Conservation (phyloP, 352 stramenopile species). For the Phytophthora tubulina region DNA sequence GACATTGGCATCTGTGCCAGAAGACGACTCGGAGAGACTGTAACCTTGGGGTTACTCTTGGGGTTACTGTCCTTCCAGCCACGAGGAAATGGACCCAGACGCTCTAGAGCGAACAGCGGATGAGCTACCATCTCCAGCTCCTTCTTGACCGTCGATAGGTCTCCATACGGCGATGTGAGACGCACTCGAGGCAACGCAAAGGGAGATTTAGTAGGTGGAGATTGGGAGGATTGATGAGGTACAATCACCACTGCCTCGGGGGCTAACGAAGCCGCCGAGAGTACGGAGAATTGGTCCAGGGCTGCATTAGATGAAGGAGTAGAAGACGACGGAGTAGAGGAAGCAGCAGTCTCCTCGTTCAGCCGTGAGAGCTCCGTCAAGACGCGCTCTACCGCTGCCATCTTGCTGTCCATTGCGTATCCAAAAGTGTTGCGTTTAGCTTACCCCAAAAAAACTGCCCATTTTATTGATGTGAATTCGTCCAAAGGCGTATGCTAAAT, state of each 20-base stretch:
- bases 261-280: constrained; percentile 53
- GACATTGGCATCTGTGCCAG: constrained; percentile 83
- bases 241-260: constrained; percentile 62
- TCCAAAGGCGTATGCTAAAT: too few species aligned
- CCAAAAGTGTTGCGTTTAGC: background rate
- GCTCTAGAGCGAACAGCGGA: constrained; percentile 57
- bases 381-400: constrained; percentile 48
- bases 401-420: constrained; percentile 18
- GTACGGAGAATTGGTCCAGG: constrained; percentile 60
- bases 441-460: background rate
- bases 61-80: constrained; percentile 30
- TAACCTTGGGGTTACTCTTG: constrained; percentile 24
- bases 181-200: constrained; percentile 57
- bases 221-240: constrained; percentile 14
- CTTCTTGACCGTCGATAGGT: constrained; percentile 26
- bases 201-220: constrained; percentile 7
- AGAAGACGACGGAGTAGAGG: background rate
- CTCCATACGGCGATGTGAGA: constrained; percentile 47
- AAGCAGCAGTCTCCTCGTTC: constrained; percentile 13
- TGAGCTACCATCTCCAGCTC: constrained; percentile 42
- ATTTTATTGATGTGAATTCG: too few species aligned
- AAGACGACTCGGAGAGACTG: constrained; percentile 54
- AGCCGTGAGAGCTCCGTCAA: constrained; percentile 55
- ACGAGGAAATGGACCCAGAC: constrained; percentile 47
- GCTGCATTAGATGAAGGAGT: constrained; percentile 20